Evolutionary conservation across 148 eudicot genomes (phyloP).

Genomic region (Arctostaphylos glauca): DNA sequence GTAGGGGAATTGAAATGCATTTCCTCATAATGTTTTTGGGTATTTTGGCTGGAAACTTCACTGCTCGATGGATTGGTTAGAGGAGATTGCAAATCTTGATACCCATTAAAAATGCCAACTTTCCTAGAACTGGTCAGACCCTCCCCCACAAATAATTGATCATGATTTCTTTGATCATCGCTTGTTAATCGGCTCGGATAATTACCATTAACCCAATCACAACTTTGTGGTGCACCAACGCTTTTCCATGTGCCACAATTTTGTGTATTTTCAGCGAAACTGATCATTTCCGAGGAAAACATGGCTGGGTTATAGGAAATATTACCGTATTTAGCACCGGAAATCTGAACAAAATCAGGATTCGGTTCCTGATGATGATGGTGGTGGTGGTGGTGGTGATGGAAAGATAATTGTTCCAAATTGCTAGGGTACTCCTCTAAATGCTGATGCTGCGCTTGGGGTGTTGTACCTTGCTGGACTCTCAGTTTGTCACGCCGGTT

Average conservation of each 20-base stretch:
- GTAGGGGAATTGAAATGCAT: constrained; percentile 16
- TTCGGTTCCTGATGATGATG: constrained; percentile 5
- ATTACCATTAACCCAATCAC: constrained; percentile 23
- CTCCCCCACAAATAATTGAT: constrained; percentile 4
- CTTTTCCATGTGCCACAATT: constrained; percentile 32
- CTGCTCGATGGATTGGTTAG: constrained; percentile 11
- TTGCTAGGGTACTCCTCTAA: constrained; percentile 12
- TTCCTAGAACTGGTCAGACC: constrained; percentile 16
- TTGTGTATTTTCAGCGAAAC: constrained; percentile 26
- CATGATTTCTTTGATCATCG: constrained; percentile 11
- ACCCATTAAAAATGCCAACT: constrained; percentile 3
- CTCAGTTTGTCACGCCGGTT: constrained; percentile 43
- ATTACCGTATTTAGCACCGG: constrained; percentile 16
- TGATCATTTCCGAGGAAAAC: constrained; percentile 26
- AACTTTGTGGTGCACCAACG: constrained; percentile 18
- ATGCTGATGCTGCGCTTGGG: constrained; percentile 5
- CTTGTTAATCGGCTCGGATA: constrained; percentile 13
- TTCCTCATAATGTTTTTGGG: constrained; percentile 21
- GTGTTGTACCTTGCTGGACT: constrained; percentile 26
- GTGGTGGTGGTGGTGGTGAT: background rate
- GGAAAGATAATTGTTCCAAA: constrained; percentile 11
- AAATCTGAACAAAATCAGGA: constrained; percentile 19
- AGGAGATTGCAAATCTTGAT: constrained; percentile 8
- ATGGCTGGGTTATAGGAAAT: constrained; percentile 22
- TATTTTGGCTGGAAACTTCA: constrained; percentile 13